Evolutionary conservation across 116 monocot genomes (phyloP), one percentile per base, ranked within the genome.

Genomic region (Thalassia testudinum): DNA sequence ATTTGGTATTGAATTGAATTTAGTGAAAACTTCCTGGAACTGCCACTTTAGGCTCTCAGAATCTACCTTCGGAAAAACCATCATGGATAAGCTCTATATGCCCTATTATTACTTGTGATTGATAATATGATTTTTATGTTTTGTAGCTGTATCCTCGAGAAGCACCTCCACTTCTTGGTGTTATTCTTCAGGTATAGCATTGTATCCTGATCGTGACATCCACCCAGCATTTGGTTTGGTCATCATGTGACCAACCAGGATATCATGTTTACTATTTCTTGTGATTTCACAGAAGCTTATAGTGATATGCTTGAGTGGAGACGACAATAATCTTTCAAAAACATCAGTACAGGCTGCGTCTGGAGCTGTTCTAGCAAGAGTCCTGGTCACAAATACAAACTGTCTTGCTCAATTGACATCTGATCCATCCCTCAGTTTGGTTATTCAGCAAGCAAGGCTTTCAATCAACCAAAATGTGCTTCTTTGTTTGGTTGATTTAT

Each of bases 81-180:
- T n/a, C n/a, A n/a, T n/a, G n/a, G n/a, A n/a, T n/a, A n/a, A n/a
- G n/a, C n/a, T n/a, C n/a, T n/a, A n/a, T n/a, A n/a, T n/a, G n/a
- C n/a, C n/a, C n/a, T n/a, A n/a, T n/a, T n/a, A n/a, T n/a, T n/a
- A n/a, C n/a, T n/a, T n/a, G n/a, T n/a, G n/a, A n/a, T n/a, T n/a
- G n/a, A n/a, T n/a, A n/a, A n/a, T n/a, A n/a, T n/a, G n/a, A n/a
- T n/a, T n/a, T n/a, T 34, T 10, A 34, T 34, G 30, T 34, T 69
- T 17, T 87, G 69, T 56, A 95, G 95, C 81, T 70, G 59, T 95
- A 85, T 79, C 95, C 95, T 52, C 7, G 57, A n/a, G 95, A 95
- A 59, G 74, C 80, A 4, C 87, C 88, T 53, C 74, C 87, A 29
- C 63, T 88, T 37, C 81, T 95, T 44, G 44, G 59, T 68, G 69